Percentiles rank a stretch among this genome's conserved stretches.
Conservation (phyloP, 2,329 filamentous ascomycete species). For the Colletotrichum truncatum region DNA sequence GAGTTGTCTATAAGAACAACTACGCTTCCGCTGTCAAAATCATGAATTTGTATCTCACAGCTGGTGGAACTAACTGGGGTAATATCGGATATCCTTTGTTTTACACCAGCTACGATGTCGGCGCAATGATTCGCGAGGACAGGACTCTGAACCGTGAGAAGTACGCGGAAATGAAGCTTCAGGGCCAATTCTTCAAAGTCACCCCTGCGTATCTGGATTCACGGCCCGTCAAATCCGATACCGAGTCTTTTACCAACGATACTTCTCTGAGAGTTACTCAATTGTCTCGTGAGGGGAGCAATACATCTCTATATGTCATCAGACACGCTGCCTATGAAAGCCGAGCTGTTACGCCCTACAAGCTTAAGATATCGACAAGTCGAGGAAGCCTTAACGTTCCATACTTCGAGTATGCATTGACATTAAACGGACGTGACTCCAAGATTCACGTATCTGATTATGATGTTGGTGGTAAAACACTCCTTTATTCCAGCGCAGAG, state of each 20-base stretch:
- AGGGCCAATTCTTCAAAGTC: constrained; percentile 75
- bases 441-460: constrained; percentile 73
- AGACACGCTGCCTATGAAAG: not conserved
- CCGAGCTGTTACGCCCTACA: constrained; percentile 58
- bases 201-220: constrained; percentile 72
- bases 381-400: constrained; percentile 62
- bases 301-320: constrained; percentile 37
- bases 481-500: constrained; percentile 73
- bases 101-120: constrained; percentile 61
- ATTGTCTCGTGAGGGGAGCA: constrained; percentile 51
- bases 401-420: constrained; percentile 60
- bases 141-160: constrained; percentile 73
- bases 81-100: constrained; percentile 72
- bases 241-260: constrained; percentile 43
- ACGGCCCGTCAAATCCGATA: constrained; percentile 56
- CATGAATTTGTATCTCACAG: constrained; percentile 76
- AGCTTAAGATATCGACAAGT: constrained; percentile 64
- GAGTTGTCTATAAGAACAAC: constrained; percentile 79
- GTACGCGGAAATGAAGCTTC: constrained; percentile 77
- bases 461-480: constrained; percentile 60
- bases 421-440: constrained; percentile 66
- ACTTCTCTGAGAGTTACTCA: constrained; percentile 65
- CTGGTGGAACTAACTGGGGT: constrained; percentile 81
- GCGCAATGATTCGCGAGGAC: constrained; percentile 66
- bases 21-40: constrained; percentile 70